Evolutionary conservation across 805 yeast genomes (phyloP).

Genomic region (Nakazawaea wickerhamii): DNA sequence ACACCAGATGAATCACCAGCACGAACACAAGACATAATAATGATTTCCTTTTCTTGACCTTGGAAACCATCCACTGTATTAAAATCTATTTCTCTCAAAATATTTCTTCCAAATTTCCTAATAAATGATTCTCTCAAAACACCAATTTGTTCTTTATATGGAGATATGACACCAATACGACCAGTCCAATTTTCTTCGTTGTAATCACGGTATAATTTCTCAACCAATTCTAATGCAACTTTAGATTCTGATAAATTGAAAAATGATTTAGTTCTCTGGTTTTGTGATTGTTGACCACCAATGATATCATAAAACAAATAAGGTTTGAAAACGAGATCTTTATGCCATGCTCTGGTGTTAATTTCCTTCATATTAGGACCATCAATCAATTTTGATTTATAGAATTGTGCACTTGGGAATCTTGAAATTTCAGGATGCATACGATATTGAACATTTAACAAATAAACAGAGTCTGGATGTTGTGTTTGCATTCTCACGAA

Average conservation of each 20-base stretch:
- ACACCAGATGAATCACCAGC: slow-evolving; percentile 67
- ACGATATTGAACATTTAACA: slow-evolving; percentile 90
- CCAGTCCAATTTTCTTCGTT: slow-evolving; percentile 57
- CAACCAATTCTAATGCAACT: slow-evolving; percentile 64
- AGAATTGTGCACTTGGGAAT: slow-evolving; percentile 85
- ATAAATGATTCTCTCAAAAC: slow-evolving; percentile 53
- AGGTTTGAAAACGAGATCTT: slow-evolving; percentile 51
- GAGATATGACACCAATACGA: slow-evolving; percentile 86
- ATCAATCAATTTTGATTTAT: slow-evolving; percentile 63
- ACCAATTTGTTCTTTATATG: slow-evolving; percentile 83
- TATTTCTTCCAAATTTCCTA: slow-evolving; percentile 54
- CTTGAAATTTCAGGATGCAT: slow-evolving; percentile 91
- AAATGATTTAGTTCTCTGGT: slow-evolving; percentile 60
- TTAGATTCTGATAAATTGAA: slow-evolving; percentile 67
- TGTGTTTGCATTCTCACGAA: slow-evolving; percentile 88
- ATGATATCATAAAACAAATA: slow-evolving; percentile 71
- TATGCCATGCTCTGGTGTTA: slow-evolving; percentile 71
- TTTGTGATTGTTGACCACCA: slow-evolving; percentile 61
- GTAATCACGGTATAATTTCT: slow-evolving; percentile 41
- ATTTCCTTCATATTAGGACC: slow-evolving; percentile 65
- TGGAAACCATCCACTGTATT: slow-evolving; percentile 97
- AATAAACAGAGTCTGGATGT: slow-evolving; percentile 53
- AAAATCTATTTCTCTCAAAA: slow-evolving; percentile 69
- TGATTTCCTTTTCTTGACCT: slow-evolving; percentile 94
- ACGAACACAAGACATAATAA: slow-evolving; percentile 92